These are phyloP conservation scores for Pholiota adiposa DNA, from an alignment of 1,284 basidiomycete species.

Conservation along the genomic window DNA sequence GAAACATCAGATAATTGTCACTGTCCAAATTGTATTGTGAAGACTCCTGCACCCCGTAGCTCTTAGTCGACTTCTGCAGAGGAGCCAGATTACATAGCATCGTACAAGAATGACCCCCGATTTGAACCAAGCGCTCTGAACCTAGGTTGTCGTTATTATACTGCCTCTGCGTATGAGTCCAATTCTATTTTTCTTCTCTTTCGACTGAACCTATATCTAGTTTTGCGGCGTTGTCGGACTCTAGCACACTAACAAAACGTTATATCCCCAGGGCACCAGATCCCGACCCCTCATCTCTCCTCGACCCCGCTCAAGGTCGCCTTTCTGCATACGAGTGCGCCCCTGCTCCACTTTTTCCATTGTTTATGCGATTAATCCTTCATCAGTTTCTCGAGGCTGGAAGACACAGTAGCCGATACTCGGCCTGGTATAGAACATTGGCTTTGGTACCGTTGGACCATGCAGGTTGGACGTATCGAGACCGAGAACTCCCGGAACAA, in stretches of 20 bases:
- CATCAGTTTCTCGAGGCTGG: background rate
- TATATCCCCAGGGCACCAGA: too few relatives aligned
- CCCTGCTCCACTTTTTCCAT: background rate
- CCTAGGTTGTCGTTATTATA: background rate
- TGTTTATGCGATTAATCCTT: background rate
- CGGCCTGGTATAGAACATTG: background rate
- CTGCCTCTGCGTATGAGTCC: background rate
- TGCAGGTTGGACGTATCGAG: background rate
- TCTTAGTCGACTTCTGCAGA: too few relatives aligned
- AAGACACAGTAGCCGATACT: background rate
- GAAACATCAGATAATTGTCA: background rate
- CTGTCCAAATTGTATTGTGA: background rate
- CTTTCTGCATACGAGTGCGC: background rate
- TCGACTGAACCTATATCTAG: background rate
- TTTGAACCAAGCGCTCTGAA: background rate
- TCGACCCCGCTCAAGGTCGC: background rate
- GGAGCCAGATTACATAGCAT: too few relatives aligned
- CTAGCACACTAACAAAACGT: too few relatives aligned
- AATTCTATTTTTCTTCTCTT: background rate
- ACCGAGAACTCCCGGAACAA: background rate
- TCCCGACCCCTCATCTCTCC: too few relatives aligned
- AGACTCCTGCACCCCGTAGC: background rate
- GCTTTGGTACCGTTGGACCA: background rate
- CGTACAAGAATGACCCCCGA: background rate
- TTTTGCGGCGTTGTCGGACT: background rate